A percentile compares a stretch with the other conserved stretches of the same genome.
Evolutionary conservation across 306 rosid genomes (phyloP).

Genomic region (Echinosophora koreensis): DNA sequence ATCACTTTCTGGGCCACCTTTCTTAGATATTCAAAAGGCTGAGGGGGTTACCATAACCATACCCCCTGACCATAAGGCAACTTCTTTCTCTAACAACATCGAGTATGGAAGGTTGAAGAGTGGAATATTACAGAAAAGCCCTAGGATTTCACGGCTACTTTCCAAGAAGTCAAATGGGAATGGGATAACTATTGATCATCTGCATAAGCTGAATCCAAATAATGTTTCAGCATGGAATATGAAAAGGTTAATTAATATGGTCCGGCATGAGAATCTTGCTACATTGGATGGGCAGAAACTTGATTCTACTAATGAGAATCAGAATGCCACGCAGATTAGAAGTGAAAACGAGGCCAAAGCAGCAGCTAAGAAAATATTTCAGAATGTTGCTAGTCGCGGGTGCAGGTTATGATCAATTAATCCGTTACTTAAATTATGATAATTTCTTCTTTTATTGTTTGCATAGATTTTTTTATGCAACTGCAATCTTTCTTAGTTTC

Average conservation of each 20-base stretch:
- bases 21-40: constrained; percentile 59
- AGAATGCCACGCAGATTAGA: constrained; percentile 62
- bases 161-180: constrained; percentile 64
- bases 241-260: constrained; percentile 86
- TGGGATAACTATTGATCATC: constrained; percentile 74
- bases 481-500: constrained; percentile 12
- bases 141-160: constrained; percentile 44
- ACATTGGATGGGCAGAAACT: constrained; percentile 75
- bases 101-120: constrained; percentile 62
- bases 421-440: not conserved
- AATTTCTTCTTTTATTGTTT: not conserved
- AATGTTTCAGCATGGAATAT: constrained; percentile 95
- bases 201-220: constrained; percentile 75
- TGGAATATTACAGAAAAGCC: constrained; percentile 54
- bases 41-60: constrained; percentile 77
- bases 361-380: constrained; percentile 89
- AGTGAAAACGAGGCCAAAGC: constrained; percentile 84
- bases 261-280: constrained; percentile 68
- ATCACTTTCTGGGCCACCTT: constrained; percentile 81
- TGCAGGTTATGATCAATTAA: constrained; percentile 59
- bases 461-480: constrained; percentile 4
- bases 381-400: constrained; percentile 77
- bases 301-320: constrained; percentile 55
- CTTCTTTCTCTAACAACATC: constrained; percentile 42
- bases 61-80: constrained; percentile 72